A percentile compares a stretch with the other conserved stretches of the same genome.
phyloP scores from a whole-genome alignment of 257 asterid genomes.

The Fraxinus pennsylvanica region DNA sequence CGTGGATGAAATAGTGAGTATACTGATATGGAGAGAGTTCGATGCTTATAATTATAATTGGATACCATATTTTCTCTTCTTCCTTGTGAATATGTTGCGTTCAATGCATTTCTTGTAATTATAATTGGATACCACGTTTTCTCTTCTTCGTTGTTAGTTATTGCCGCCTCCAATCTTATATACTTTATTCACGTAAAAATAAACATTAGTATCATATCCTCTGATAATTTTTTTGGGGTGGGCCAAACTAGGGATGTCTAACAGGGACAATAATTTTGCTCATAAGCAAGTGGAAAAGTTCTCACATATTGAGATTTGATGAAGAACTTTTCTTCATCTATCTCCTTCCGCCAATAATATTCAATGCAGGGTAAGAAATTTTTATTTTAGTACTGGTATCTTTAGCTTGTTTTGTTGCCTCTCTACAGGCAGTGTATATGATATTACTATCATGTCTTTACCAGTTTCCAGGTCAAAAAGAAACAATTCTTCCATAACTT shows the following conservation, averaged over 20 bases:
- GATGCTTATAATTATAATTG: not conserved
- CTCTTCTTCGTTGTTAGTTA: not conserved
- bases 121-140: not conserved
- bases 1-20: not conserved
- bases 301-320: conserved; percentile 79
- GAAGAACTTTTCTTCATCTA: conserved; percentile 89
- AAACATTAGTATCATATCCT: not conserved
- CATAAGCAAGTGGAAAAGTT: conserved; percentile 73
- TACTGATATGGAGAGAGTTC: not conserved
- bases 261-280: conserved; percentile 67
- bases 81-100: not conserved
- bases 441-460: not conserved
- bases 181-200: not conserved
- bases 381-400: not conserved
- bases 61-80: not conserved
- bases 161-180: not conserved
- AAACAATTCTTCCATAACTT: conserved; percentile 94
- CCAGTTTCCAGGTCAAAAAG: conserved; percentile 97
- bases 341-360: conserved; percentile 90
- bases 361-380: conserved; percentile 82
- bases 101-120: not conserved
- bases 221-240: not conserved
- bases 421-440: not conserved
- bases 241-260: conserved; percentile 51
- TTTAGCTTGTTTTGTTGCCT: not conserved